phyloP scores from a whole-genome alignment of 2,329 filamentous ascomycete species.

The Thielaviopsis euricoi region DNA sequence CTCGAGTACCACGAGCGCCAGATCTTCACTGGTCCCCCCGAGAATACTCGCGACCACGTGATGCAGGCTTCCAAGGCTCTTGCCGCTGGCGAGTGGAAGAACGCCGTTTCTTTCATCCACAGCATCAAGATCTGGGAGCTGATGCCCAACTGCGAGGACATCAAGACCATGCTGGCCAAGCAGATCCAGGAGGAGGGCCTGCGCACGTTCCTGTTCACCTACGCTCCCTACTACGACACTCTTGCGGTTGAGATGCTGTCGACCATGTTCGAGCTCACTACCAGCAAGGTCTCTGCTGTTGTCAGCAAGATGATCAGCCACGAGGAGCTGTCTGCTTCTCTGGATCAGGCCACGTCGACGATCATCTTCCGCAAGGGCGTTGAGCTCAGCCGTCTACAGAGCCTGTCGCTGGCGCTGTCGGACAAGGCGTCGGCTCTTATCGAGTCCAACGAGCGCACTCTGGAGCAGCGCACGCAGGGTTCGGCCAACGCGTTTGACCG shows the following conservation, averaged over 20 bases:
- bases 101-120: constrained; percentile 82
- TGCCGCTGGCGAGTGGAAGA: constrained; percentile 96
- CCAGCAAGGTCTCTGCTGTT: constrained; percentile 82
- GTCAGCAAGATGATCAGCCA: constrained; percentile 99
- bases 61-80: constrained; percentile 98
- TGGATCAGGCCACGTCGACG: constrained; percentile 93
- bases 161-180: constrained; percentile 92
- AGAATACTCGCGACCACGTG: constrained; percentile 97
- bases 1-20: constrained; percentile 98
- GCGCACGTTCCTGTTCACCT: constrained; percentile 96
- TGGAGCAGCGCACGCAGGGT: constrained; percentile 93
- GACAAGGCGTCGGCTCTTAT: constrained; percentile 95
- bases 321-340: constrained; percentile 87
- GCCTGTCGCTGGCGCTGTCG: constrained; percentile 77
- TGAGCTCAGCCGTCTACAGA: constrained; percentile 90
- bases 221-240: constrained; percentile 97
- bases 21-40: constrained; percentile 94
- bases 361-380: constrained; percentile 99
- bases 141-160: constrained; percentile 79
- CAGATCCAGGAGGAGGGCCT: constrained; percentile 99
- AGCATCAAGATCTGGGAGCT: constrained; percentile 99
- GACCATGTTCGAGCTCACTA: constrained; percentile 85
- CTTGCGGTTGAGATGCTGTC: constrained; percentile 73
- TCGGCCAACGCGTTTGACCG: constrained; percentile 91
- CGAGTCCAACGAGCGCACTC: constrained; percentile 90